Base-by-base conservation (phyloP, 306 rosid genomes). In the Malus orientalis region DNA sequence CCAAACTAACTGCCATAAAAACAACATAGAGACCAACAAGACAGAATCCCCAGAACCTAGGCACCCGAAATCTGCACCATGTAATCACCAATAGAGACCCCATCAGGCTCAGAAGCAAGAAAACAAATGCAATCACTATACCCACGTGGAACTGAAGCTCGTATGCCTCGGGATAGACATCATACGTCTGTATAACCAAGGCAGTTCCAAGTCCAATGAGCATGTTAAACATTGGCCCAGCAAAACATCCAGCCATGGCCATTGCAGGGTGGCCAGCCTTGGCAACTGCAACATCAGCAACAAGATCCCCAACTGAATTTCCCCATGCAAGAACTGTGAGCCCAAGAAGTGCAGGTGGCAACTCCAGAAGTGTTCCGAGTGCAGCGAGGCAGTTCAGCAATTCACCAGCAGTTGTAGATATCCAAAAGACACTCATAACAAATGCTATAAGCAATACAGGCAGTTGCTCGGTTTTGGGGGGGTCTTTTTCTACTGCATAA, bases 181-280 rank as follows among this genome's bases (percentile, higher is more conserved):
- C 68, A 20, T 86, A 77, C 19, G 99, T 95, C 79, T 90, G 96
- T 72, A 92, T 90, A 78, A 95, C 97, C 88, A 95, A 84, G 20
- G 97, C 97, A 44, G 86, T 68, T 81, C 97, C 99, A 55, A 95
- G 99, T 71, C 99, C 99, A 18, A 95, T 84, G 22, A 95, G 97
- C 99, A 95, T 95, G 87, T 92, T 95, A 67, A 95, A 95, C 99
- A 92, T 92, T 18, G 99, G 99, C 70, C 97, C 99, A 0, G 96
- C 99, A 75, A 95, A 95, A 85, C 97, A 95, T 15, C 97, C 97
- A 3, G 99, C 99, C 99, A 95, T 87, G 73, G 99, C 99, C 93
- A 95, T 85, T 22, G 89, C 93, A 1, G 99, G 99, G 83, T 95
- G 97, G 74, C 97, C 97, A 11, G 99, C 96, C 87, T 92, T 95